These are phyloP conservation scores for Cicer pinnatifidum DNA, from an alignment of 306 rosid species.

Conservation along the genomic window DNA sequence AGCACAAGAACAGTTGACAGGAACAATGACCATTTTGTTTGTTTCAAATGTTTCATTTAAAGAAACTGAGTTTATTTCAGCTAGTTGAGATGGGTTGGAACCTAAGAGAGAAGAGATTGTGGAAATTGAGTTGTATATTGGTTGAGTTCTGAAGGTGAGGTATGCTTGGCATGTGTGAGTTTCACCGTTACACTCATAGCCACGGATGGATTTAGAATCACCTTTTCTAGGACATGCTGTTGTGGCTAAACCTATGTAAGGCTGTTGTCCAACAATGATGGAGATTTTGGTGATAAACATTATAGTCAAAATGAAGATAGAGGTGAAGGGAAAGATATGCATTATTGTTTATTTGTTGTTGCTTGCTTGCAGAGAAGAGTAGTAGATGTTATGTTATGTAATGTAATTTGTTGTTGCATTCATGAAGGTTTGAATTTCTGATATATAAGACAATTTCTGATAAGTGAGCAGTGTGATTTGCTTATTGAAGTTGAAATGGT, in stretches of 20 bases:
- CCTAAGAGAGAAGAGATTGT: slow-evolving; percentile 63
- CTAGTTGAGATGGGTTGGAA: slow-evolving; percentile 63
- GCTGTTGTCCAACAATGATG: slow-evolving; percentile 65
- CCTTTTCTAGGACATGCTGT: slow-evolving; percentile 52
- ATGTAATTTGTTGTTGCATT: background rate
- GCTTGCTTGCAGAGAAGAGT: slow-evolving; percentile 34
- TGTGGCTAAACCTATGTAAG: slow-evolving; percentile 64
- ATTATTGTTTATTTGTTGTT: slow-evolving; percentile 56
- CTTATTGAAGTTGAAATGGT: slow-evolving; percentile 27
- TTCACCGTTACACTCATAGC: slow-evolving; percentile 70
- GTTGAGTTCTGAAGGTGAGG: slow-evolving; percentile 76
- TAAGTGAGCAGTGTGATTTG: slow-evolving; percentile 23
- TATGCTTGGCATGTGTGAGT: slow-evolving; percentile 71
- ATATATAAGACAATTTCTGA: slow-evolving; percentile 37
- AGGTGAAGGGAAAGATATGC: slow-evolving; percentile 46
- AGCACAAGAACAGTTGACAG: slow-evolving; percentile 74
- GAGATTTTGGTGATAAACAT: slow-evolving; percentile 38
- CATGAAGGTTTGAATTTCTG: background rate
- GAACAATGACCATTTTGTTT: slow-evolving; percentile 68
- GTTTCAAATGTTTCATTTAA: slow-evolving; percentile 52
- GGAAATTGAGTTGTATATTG: slow-evolving; percentile 65
- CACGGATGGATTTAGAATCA: slow-evolving; percentile 57
- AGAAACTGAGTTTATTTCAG: slow-evolving; percentile 61
- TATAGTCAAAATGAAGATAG: slow-evolving; percentile 39
- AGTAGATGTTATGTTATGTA: background rate